A percentile compares a stretch with the other conserved stretches of the same genome.
These are phyloP conservation scores for Geum urbanum DNA, from an alignment of 306 rosid genomes.

Conservation along the genomic window DNA sequence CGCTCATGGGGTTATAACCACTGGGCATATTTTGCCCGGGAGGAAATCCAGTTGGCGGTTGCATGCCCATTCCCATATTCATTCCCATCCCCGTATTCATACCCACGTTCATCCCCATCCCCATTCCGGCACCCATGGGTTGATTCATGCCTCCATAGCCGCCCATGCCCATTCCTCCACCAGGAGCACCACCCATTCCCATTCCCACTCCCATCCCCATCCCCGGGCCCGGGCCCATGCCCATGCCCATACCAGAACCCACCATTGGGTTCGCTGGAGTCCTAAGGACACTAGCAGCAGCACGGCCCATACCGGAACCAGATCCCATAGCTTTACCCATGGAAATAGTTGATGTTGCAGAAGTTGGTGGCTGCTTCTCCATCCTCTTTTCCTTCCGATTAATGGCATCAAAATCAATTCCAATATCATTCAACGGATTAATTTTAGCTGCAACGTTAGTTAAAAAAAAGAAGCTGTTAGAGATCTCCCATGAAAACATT, in stretches of 20 bases:
- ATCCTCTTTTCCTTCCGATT: conserved; percentile 93
- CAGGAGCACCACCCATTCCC: conserved; percentile 41
- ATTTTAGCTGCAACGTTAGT: conserved; percentile 66
- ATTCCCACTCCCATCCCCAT: conserved; percentile 58
- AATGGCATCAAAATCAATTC: conserved; percentile 88
- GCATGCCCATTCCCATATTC: conserved; percentile 78
- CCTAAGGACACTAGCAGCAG: conserved; percentile 68
- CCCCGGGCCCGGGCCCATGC: conserved; percentile 40
- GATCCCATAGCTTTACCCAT: conserved; percentile 99
- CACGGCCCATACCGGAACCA: conserved; percentile 90
- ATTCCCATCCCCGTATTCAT: conserved; percentile 39
- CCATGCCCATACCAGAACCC: conserved; percentile 61
- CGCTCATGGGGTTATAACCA: conserved; percentile 73
- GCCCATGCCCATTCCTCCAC: conserved; percentile 45
- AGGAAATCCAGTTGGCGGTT: conserved; percentile 55
- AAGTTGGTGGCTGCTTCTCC: conserved; percentile 71
- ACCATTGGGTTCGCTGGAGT: conserved; percentile 47
- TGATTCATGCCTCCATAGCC: conserved; percentile 27
- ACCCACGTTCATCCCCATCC: conserved; percentile 18
- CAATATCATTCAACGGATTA: conserved; percentile 84
- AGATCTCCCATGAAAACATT: conserved; percentile 12
- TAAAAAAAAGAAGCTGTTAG: conserved; percentile 9
- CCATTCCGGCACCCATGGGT: conserved; percentile 31
- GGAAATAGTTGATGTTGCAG: conserved; percentile 63
- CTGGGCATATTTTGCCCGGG: conserved; percentile 60